Conservation (phyloP, 2,329 filamentous ascomycete genomes). For the Dothistroma septosporum region DNA sequence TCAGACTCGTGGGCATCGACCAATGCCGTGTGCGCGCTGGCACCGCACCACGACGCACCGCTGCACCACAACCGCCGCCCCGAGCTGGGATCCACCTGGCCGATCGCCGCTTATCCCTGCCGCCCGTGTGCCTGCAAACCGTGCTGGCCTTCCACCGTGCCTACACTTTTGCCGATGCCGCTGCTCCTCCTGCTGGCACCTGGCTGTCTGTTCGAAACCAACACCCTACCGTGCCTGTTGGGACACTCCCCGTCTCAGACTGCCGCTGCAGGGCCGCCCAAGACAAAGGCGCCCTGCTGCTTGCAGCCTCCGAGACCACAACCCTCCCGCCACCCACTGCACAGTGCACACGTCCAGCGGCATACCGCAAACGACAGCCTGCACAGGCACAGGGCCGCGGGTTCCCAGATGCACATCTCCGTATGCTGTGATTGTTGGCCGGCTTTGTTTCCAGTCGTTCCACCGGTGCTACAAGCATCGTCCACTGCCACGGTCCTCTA, state of each 20-base stretch:
- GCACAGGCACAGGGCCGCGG: not conserved
- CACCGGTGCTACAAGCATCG: slow-evolving; percentile 15
- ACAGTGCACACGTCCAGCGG: not conserved
- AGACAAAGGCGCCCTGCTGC: not conserved
- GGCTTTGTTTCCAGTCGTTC: slow-evolving; percentile 14
- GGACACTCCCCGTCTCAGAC: not conserved
- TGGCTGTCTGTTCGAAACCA: not conserved
- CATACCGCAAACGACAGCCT: not conserved
- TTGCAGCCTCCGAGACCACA: not conserved
- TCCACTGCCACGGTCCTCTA: slow-evolving; percentile 4
- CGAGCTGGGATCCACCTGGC: not conserved
- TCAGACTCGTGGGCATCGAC: slow-evolving; percentile 20
- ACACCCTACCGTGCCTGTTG: not conserved
- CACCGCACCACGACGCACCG: slow-evolving; percentile 4
- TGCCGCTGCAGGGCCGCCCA: not conserved
- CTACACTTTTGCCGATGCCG: not conserved
- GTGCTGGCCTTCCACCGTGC: not conserved
- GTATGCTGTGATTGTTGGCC: slow-evolving; percentile 10
- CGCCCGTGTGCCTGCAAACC: not conserved
- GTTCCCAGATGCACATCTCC: not conserved
- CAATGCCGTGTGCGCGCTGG: slow-evolving; percentile 9
- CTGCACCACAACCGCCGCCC: not conserved
- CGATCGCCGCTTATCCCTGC: not conserved
- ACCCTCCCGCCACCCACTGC: not conserved
- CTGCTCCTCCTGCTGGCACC: not conserved